A percentile compares a stretch with the other conserved stretches of the same genome.
These are phyloP conservation scores for Oidiodendron maius DNA, from an alignment of 495 filamentous ascomycete genomes.

Conservation along the genomic window DNA sequence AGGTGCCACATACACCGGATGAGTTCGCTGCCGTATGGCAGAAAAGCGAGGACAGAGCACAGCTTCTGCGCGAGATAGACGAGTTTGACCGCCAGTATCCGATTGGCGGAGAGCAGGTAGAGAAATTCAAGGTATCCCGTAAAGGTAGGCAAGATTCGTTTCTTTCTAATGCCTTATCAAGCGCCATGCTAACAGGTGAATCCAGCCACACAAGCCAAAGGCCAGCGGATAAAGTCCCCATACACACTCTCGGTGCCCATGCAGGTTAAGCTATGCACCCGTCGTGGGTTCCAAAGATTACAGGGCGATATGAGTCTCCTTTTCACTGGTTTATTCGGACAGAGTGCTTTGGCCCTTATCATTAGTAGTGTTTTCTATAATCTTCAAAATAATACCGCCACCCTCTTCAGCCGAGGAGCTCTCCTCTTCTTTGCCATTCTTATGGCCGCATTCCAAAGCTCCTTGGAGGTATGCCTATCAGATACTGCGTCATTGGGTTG, in stretches of 20 bases:
- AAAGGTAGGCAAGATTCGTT: conserved; percentile 17
- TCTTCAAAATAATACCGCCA: conserved; percentile 50
- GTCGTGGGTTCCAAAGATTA: conserved; percentile 66
- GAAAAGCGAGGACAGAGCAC: conserved; percentile 59
- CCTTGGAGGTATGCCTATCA: conserved; percentile 53
- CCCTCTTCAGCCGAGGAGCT: conserved; percentile 75
- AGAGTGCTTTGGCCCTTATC: conserved; percentile 69
- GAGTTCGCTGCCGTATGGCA: conserved; percentile 75
- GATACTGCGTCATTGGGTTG: not conserved
- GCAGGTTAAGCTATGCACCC: conserved; percentile 69
- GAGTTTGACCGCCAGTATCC: conserved; percentile 59
- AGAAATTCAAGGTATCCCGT: conserved; percentile 64
- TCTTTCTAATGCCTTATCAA: not conserved
- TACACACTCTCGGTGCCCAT: conserved; percentile 69
- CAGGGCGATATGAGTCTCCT: conserved; percentile 67
- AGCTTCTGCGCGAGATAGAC: conserved; percentile 65
- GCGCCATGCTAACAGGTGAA: not conserved
- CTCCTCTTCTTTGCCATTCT: conserved; percentile 85
- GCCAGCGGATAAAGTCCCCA: conserved; percentile 54
- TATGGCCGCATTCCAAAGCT: conserved; percentile 76
- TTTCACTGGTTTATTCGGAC: conserved; percentile 64
- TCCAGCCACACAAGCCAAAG: conserved; percentile 17
- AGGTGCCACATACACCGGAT: conserved; percentile 64
- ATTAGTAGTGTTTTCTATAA: conserved; percentile 81
- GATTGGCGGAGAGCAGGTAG: conserved; percentile 54